Base-by-base conservation (phyloP, 805 yeast genomes). In the Ogataea saltuana region DNA sequence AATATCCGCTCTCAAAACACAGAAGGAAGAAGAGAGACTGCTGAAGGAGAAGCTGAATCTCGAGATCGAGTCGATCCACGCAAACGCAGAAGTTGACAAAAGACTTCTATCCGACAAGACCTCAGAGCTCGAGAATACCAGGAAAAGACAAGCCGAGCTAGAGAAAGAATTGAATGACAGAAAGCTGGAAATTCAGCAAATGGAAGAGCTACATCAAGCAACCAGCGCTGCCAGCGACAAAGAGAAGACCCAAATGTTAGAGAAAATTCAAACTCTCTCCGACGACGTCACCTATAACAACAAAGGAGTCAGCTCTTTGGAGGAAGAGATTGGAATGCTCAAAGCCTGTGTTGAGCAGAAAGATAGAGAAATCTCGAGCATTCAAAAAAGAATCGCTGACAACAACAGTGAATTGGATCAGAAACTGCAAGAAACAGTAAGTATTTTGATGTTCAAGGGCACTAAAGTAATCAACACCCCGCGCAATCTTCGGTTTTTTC, bases 1-100 rank as follows among this genome's bases (percentile, higher is more conserved):
- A 44, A 65, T 88, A 18, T 72, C 73, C 33, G 55, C 65, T 1
- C 63, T 84, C 29, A 83, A 79, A 42, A 54, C 59, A 0, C 46
- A 50, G 19, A 56, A 53, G 22, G 46, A 51, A 4, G 60, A 54
- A 18, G 54, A 58, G 12, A 48, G 74, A 7, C 61, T 62, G n/a
- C 50, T 67, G 18, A 81, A 39, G 78, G 77, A 41, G 79, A 78
- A 36, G 55, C 58, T 50, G 16, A 23, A 43, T 3, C 21, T 22
- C 2, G 59, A 68, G n/a, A 55, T 86, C 11, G 65, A 67, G 4
- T 48, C 51, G 13, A 43, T 63, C 5, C 63, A 63, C 42, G 60
- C 58, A 11, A 51, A 50, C 30, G 50, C 62, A 15, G 46, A 49
- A n/a, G 41, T 65, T 6, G 67, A 63, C 42, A 18, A 65, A 64